Evolutionary conservation across 176 grass and related monocot genomes (phyloP).

Genomic region (Oryza nivara): DNA sequence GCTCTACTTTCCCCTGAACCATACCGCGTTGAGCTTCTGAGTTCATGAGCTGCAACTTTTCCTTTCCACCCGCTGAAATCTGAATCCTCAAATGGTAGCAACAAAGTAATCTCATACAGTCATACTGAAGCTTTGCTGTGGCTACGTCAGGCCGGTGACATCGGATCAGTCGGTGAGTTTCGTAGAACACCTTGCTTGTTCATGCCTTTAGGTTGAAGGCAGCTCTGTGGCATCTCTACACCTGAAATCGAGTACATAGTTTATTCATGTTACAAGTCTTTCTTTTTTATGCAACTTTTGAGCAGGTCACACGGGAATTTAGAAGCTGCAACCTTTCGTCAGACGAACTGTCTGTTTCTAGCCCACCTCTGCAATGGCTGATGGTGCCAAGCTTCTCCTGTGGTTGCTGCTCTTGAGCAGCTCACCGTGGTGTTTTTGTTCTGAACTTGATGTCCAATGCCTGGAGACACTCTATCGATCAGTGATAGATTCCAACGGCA

Average conservation of each 20-base stretch:
- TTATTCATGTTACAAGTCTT: background rate
- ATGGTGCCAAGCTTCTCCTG: slow-evolving; percentile 3
- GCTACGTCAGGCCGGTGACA: no score
- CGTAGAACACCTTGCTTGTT: background rate
- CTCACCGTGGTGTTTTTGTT: slow-evolving; percentile 23
- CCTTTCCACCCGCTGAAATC: no score
- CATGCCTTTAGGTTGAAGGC: no score
- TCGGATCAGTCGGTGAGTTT: slow-evolving; percentile 5
- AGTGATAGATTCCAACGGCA: slow-evolving; percentile 29
- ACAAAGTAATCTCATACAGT: no score
- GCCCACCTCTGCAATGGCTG: background rate
- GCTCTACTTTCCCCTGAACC: no score
- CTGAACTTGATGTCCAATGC: slow-evolving; percentile 39
- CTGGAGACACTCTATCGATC: slow-evolving; percentile 28
- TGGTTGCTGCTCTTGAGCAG: background rate
- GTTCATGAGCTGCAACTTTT: no score
- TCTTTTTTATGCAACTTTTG: background rate
- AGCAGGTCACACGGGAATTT: background rate
- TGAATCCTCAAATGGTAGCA: no score
- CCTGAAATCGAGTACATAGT: background rate
- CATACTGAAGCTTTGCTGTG: no score
- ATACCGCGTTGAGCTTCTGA: no score
- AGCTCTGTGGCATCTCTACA: background rate
- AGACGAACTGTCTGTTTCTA: background rate
- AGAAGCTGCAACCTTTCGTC: background rate